A percentile compares a stretch with the other conserved stretches of the same genome.
phyloP scores from a whole-genome alignment of 2,329 filamentous ascomycete genomes.

The Pseudogymnoascus destructans region DNA sequence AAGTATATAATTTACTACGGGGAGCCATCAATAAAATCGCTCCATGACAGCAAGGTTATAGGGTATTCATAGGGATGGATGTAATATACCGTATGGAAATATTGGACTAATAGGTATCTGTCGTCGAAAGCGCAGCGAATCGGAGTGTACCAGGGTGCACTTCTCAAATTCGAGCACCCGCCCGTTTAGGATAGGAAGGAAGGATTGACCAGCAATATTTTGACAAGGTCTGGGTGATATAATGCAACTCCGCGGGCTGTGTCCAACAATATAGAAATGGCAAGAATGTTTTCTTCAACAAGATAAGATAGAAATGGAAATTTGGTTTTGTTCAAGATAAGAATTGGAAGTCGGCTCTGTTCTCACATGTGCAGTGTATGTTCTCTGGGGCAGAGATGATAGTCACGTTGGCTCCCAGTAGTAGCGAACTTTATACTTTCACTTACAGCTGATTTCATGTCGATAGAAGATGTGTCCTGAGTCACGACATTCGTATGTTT shows the following conservation, averaged over 20 bases:
- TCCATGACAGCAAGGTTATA: neutral
- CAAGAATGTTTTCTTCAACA: neutral
- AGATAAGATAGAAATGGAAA: neutral
- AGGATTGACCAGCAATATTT: neutral
- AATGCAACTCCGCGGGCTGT: neutral
- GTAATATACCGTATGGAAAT: neutral
- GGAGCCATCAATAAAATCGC: neutral
- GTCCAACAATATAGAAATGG: neutral
- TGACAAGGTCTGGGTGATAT: neutral
- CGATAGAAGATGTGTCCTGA: neutral
- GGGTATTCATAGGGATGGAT: neutral
- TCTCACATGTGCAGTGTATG: neutral
- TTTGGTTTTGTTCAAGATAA: neutral
- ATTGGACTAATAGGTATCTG: neutral
- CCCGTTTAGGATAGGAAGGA: neutral
- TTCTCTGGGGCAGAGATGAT: neutral
- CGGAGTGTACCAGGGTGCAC: neutral
- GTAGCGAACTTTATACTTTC: neutral
- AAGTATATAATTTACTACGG: constrained; percentile 2
- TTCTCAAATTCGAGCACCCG: neutral
- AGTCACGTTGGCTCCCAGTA: neutral
- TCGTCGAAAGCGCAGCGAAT: neutral
- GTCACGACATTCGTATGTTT: neutral
- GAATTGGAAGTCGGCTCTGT: neutral
- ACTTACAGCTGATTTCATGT: neutral